A percentile compares a stretch with the other conserved stretches of the same genome.
Evolutionary conservation across 2,329 filamentous ascomycete species (phyloP).

Genomic region (Trichoderma koningiopsis): DNA sequence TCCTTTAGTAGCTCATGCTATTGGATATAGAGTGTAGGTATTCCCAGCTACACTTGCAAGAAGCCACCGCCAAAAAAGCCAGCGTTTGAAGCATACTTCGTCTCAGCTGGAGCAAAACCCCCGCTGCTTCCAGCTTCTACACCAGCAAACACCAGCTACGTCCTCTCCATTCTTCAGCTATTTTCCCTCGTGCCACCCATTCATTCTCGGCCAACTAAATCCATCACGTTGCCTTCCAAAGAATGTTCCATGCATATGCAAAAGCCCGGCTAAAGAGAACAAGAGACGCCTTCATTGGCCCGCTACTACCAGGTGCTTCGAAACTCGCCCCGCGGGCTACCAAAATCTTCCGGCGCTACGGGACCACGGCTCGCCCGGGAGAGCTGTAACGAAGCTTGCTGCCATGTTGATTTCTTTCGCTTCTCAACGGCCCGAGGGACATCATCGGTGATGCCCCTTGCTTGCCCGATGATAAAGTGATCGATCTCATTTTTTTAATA

Average conservation of each 20-base stretch:
- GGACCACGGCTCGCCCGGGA: conserved; percentile 13
- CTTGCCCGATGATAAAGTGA: neutral
- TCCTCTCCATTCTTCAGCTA: neutral
- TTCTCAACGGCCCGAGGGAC: neutral
- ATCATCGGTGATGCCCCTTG: neutral
- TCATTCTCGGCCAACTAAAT: neutral
- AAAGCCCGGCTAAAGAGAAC: neutral
- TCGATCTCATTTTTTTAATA: neutral
- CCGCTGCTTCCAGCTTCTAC: neutral
- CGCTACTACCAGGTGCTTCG: neutral
- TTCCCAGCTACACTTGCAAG: neutral
- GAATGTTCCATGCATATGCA: neutral
- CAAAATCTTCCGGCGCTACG: neutral
- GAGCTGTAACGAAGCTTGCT: neutral
- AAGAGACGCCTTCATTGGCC: neutral
- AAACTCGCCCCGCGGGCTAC: conserved; percentile 6
- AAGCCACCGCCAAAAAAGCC: neutral
- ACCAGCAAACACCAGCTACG: neutral
- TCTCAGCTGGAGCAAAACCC: neutral
- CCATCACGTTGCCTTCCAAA: neutral
- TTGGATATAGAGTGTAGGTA: neutral
- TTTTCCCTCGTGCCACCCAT: neutral
- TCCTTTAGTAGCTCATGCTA: neutral
- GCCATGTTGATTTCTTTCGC: neutral
- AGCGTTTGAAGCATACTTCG: neutral